Percentiles rank a stretch among this genome's conserved stretches.
phyloP scores from a whole-genome alignment of 345 rosid species.

The Gossypium ekmanianum region DNA sequence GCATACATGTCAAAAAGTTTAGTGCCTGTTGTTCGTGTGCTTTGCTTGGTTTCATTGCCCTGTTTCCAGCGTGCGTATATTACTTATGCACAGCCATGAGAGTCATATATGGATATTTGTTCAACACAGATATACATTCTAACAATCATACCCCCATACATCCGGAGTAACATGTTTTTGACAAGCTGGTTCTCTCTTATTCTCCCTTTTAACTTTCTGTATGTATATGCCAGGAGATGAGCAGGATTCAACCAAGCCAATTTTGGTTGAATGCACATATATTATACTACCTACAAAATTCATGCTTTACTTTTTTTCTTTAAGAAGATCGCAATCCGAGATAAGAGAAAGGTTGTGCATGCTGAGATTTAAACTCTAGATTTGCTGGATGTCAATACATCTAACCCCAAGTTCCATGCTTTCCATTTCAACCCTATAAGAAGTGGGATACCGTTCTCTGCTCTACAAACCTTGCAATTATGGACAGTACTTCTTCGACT shows the following conservation, averaged over 20 bases:
- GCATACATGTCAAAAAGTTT: background rate
- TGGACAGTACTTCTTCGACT: background rate
- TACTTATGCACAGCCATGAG: too few relatives aligned
- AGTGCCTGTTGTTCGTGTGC: too few relatives aligned
- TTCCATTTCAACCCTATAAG: background rate
- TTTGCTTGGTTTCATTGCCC: background rate
- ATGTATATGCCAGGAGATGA: background rate
- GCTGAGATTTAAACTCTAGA: background rate
- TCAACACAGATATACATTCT: too few relatives aligned
- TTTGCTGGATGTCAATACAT: background rate
- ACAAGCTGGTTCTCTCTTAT: too few relatives aligned
- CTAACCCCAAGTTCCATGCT: background rate
- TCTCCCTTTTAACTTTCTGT: background rate
- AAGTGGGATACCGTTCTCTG: background rate
- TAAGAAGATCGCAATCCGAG: too few relatives aligned
- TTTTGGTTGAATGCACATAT: constrained; percentile 7
- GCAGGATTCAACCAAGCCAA: background rate
- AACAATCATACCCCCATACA: too few relatives aligned
- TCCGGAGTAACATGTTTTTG: too few relatives aligned
- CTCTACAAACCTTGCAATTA: background rate
- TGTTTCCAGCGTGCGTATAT: background rate
- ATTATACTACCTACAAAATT: too few relatives aligned
- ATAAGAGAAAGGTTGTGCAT: background rate
- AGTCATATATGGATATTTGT: too few relatives aligned
- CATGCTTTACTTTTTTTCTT: too few relatives aligned